phyloP scores from a whole-genome alignment of 768 basidiomycete genomes.

The Guyanaporus albipodus region DNA sequence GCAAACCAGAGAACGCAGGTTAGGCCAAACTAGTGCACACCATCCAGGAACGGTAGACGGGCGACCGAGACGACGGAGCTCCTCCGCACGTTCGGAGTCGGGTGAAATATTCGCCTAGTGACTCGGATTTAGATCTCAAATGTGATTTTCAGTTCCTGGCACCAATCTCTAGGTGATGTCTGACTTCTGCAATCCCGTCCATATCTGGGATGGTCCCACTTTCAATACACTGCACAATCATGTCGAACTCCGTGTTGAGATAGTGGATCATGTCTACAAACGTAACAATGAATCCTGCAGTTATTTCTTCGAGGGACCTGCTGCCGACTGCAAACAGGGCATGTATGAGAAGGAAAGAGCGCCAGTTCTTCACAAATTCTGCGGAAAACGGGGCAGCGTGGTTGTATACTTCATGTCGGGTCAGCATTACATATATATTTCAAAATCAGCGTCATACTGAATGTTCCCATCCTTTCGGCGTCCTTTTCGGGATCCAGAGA shows the following conservation, averaged over 20 bases:
- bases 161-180: constrained; percentile 1
- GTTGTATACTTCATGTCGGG: neutral
- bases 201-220: constrained; percentile 7
- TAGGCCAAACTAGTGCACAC: constrained; percentile 12
- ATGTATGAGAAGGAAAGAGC: constrained; percentile 5
- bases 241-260: constrained; percentile 9
- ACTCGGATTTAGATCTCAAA: neutral
- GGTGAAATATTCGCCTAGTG: constrained; percentile 1
- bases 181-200: neutral
- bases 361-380: constrained; percentile 5
- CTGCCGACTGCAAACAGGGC: constrained; percentile 5
- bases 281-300: constrained; percentile 5
- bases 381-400: neutral
- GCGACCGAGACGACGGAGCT: constrained; percentile 12
- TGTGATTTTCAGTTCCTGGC: too few species aligned
- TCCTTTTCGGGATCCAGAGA: constrained; percentile 1
- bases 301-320: constrained; percentile 3
- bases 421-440: neutral
- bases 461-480: constrained; percentile 6
- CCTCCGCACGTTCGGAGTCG: constrained; percentile 5
- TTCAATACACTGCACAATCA: constrained; percentile 13
- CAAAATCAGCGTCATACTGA: constrained; percentile 2
- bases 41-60: constrained; percentile 9
- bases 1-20: constrained; percentile 4
- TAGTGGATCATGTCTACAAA: constrained; percentile 9